Percentiles rank a stretch among this genome's conserved stretches.
Evolutionary conservation across 805 yeast species (phyloP).

Genomic region (Hanseniaspora jakobsenii): DNA sequence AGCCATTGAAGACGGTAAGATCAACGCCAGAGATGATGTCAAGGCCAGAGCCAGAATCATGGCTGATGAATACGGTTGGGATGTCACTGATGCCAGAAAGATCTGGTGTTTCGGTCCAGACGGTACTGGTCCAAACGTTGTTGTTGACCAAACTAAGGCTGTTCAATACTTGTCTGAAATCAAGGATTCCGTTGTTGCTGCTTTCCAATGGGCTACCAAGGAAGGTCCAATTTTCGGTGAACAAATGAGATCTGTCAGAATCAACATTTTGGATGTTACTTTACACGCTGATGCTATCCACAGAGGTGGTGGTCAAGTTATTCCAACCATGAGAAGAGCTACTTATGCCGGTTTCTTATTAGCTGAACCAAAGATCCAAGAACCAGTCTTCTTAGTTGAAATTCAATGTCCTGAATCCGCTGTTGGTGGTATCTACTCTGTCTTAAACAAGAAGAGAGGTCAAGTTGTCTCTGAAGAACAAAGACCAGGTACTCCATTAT

Average conservation of each 20-base stretch:
- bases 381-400: slow-evolving; percentile 98
- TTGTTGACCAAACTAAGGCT: slow-evolving; percentile 99
- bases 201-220: slow-evolving; percentile 99
- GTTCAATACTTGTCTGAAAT: slow-evolving; percentile 97
- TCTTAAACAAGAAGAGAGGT: slow-evolving; percentile 98
- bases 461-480: slow-evolving; percentile 98
- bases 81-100: slow-evolving; percentile 99
- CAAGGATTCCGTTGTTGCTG: slow-evolving; percentile 98
- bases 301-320: slow-evolving; percentile 99
- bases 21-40: slow-evolving; percentile 93
- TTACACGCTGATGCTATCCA: slow-evolving; percentile 99
- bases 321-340: slow-evolving; percentile 99
- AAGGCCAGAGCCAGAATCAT: slow-evolving; percentile 96
- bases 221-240: slow-evolving; percentile 99
- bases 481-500: slow-evolving; percentile 99
- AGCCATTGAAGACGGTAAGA: slow-evolving; percentile 87
- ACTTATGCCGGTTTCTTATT: slow-evolving; percentile 95
- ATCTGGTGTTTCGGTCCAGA: slow-evolving; percentile 99
- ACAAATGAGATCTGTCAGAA: slow-evolving; percentile 87
- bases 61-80: slow-evolving; percentile 99
- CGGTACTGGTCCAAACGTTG: slow-evolving; percentile 96
- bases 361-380: slow-evolving; percentile 98
- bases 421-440: slow-evolving; percentile 99
- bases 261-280: slow-evolving; percentile 97
- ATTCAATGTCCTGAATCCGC: slow-evolving; percentile 99